Evolutionary conservation across 2,329 filamentous ascomycete genomes (phyloP).

Genomic region (Colletotrichum liaoningense): DNA sequence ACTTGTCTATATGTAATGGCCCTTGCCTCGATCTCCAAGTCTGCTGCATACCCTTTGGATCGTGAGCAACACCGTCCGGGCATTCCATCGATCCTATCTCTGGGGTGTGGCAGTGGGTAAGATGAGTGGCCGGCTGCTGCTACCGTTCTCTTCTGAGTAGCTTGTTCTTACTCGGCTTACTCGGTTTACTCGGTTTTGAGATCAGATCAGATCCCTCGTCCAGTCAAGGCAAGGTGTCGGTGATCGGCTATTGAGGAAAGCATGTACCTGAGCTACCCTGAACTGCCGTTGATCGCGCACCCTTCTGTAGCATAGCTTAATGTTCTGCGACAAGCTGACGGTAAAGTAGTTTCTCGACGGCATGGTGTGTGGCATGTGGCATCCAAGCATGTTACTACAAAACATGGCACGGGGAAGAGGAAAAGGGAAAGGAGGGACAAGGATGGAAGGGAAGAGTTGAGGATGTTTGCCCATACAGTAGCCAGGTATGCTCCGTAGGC

Average conservation of each 20-base stretch:
- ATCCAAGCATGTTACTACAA: constrained; percentile 5
- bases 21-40: constrained; percentile 16
- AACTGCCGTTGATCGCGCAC: background rate
- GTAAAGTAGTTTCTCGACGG: constrained; percentile 7
- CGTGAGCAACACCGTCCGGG: background rate
- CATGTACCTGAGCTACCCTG: background rate
- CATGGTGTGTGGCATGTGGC: constrained; percentile 15
- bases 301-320: constrained; percentile 2
- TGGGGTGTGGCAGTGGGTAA: background rate
- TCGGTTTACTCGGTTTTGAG: background rate
- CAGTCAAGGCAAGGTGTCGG: constrained; percentile 2
- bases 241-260: constrained; percentile 14
- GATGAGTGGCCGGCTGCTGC: background rate
- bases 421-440: background rate
- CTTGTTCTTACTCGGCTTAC: background rate
- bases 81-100: background rate
- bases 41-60: constrained; percentile 5
- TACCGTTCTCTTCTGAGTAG: background rate
- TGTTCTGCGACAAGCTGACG: background rate
- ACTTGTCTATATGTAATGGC: background rate
- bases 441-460: too few relatives aligned
- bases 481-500: background rate
- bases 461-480: too few relatives aligned
- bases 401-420: constrained; percentile 10
- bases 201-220: background rate